These are phyloP conservation scores for Cercospora zeae-maydis DNA, from an alignment of 2,329 filamentous ascomycete species.

Conservation along the genomic window DNA sequence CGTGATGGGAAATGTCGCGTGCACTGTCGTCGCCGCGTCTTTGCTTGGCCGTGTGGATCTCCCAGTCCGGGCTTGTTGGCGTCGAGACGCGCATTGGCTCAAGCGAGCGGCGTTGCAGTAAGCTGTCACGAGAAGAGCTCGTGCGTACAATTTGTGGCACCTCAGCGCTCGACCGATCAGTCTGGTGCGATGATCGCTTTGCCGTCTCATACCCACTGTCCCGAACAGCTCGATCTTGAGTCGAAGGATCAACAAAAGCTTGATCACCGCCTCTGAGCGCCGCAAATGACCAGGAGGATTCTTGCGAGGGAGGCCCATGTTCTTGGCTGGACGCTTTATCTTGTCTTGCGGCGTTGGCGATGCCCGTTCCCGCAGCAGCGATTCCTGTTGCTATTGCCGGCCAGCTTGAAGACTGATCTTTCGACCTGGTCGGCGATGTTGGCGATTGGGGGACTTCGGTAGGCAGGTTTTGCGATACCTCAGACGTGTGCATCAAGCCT, in stretches of 20 bases:
- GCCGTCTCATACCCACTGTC: slow-evolving; percentile 45
- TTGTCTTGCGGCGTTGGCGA: background rate
- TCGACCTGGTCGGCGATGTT: background rate
- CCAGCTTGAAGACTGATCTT: slow-evolving; percentile 1
- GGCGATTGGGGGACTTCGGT: slow-evolving; percentile 13
- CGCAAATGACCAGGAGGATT: slow-evolving; percentile 25
- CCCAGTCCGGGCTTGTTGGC: slow-evolving; percentile 18
- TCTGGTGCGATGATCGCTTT: slow-evolving; percentile 27
- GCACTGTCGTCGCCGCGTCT: slow-evolving; percentile 16
- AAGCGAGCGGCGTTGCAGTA: slow-evolving; percentile 30
- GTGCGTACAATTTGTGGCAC: slow-evolving; percentile 22
- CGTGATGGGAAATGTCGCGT: slow-evolving; percentile 12
- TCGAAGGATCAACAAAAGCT: background rate
- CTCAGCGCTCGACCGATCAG: slow-evolving; percentile 16
- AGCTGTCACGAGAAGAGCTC: slow-evolving; percentile 29
- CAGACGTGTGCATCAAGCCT: slow-evolving; percentile 27
- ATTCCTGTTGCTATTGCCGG: background rate
- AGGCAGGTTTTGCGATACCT: slow-evolving; percentile 29
- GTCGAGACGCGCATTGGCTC: slow-evolving; percentile 33
- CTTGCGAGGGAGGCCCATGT: background rate
- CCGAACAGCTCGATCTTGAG: slow-evolving; percentile 33
- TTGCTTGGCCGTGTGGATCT: slow-evolving; percentile 22
- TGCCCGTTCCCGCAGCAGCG: slow-evolving; percentile 2
- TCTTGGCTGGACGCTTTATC: background rate
- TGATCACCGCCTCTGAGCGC: slow-evolving; percentile 12